Base-by-base conservation (phyloP, 306 rosid genomes). In the Styphnolobium japonicum region DNA sequence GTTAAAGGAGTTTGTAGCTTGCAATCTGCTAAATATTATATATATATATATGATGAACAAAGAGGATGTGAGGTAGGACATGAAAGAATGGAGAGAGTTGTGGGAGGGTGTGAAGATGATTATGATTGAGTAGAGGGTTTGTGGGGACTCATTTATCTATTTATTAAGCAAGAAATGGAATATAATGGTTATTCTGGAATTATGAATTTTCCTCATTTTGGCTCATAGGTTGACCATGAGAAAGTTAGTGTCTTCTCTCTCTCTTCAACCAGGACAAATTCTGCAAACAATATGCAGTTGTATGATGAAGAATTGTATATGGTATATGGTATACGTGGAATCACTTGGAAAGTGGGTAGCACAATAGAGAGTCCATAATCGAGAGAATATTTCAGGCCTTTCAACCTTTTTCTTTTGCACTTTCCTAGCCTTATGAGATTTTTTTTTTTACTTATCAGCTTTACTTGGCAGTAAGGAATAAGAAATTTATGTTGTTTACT, bases 191-290 rank as follows among this genome's bases (percentile, higher is more conserved):
- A 3, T 72, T 76, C 77, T 78, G 84, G 67, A 82, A 82, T 78
- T 65, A 69, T 67, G 56, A 67, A 63, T 65, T 43, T 79, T 40
- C 73, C 51, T 62, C 73, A 75, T 84, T 86, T 82, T 77, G 51
- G 85, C 73, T 78, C 81, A 83, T 75, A 81, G 84, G 92, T 86
- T 84, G 92, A 86, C 92, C 75, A 34, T 37, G 15, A 51, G 12
- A 78, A 60, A 63, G 66, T 43, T 27, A 77, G 16, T 21, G 43
- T 10, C 22, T 31, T 21, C 45, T 69, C 45, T 64, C 25, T 53
- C 58, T 76, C 62, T 56, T 18, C 19, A 33, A 34, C 53, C 2
- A 8, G 42, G 45, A 19, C 29, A 29, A 29, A 62, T 70, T 18
- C 62, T 8, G 9, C 37, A 7, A 34, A 53, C 7, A 6, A 9